Evolutionary conservation across 176 grass and related monocot genomes (phyloP), one percentile per base, ranked within the genome.

Genomic region (Carex myosuroides): DNA sequence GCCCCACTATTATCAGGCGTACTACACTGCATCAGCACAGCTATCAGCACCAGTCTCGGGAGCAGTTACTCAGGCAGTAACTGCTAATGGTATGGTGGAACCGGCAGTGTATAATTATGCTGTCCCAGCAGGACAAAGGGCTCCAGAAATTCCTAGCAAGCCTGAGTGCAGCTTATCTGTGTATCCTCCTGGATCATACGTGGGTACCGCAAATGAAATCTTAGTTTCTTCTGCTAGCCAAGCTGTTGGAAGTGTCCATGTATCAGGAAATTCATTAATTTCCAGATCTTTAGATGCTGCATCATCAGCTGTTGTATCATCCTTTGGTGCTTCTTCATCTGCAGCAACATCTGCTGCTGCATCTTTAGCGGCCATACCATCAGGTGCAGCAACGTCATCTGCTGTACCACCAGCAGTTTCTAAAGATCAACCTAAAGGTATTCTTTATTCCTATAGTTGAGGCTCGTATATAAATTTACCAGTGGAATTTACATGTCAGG

Each of bases 371-470:
- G 44, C 44, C 70, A 74, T 52, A 22, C 70, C 44, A 14, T 74
- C 70, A 26, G 11, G 46, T 48, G 48, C 83, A 32, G 69, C 5
- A 88, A 79, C 22, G 9, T 14, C 85, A 72, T 79, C 79, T 16
- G 35, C 84, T 55, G 42, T 74, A 64, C 83, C 90, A 94, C 92
- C 84, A 74, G 54, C 78, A 46, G 81, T 58, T 71, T 84, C 71
- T 60, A 93, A 79, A 64, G 91, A 82, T 79, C 89, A 95, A 50
- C 53, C 59, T 10, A 99, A 92, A 94, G 97, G 97, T 95, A 82
- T 30, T 54, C 1, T 70, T 18, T 60, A 26, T 82, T 83, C 75
- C n/a, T 81, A 48, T 55, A 42, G 5, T 46, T 20, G 52, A 55
- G 35, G 60, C 11, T 55, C 16, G 6, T 57, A 78, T 18, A 57